A percentile compares a stretch with the other conserved stretches of the same genome.
Evolutionary conservation across 768 basidiomycete species (phyloP).

Genomic region (Fibroporia radiculosa): DNA sequence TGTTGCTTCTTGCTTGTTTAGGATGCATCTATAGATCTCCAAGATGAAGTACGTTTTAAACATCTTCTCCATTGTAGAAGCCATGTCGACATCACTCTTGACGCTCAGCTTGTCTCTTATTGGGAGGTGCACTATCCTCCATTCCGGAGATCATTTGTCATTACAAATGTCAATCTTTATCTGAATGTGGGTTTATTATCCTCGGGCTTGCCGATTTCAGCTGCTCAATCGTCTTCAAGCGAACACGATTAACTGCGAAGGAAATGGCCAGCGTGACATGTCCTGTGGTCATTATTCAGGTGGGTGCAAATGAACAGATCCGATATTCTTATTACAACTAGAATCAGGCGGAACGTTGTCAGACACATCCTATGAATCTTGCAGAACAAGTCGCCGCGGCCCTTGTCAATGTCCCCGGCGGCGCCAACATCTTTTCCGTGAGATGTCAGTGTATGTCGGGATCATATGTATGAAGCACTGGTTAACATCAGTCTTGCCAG

Average conservation of each 20-base stretch:
- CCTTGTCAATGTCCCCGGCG: conserved; percentile 40
- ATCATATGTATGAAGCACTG: background rate
- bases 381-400: conserved; percentile 47
- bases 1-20: conserved; percentile 14
- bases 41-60: conserved; percentile 48
- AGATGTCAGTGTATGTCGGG: conserved; percentile 39
- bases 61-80: background rate
- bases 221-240: conserved; percentile 28
- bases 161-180: conserved; percentile 47
- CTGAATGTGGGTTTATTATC: conserved; percentile 44
- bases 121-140: conserved; percentile 58
- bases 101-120: conserved; percentile 51
- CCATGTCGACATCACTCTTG: background rate
- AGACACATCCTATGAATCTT: conserved; percentile 43
- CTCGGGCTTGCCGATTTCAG: background rate
- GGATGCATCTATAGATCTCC: conserved; percentile 48
- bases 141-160: conserved; percentile 38
- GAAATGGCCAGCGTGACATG: conserved; percentile 46
- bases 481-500: background rate
- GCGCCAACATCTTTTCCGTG: conserved; percentile 47
- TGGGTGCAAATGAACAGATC: conserved; percentile 26
- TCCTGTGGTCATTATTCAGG: conserved; percentile 67
- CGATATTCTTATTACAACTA: too few species aligned
- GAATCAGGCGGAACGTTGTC: conserved; percentile 58
- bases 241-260: conserved; percentile 41